Percentiles rank a stretch among this genome's conserved stretches.
Evolutionary conservation across 163 green algal genomes (phyloP).

Genomic region (Scenedesmus sp.): DNA sequence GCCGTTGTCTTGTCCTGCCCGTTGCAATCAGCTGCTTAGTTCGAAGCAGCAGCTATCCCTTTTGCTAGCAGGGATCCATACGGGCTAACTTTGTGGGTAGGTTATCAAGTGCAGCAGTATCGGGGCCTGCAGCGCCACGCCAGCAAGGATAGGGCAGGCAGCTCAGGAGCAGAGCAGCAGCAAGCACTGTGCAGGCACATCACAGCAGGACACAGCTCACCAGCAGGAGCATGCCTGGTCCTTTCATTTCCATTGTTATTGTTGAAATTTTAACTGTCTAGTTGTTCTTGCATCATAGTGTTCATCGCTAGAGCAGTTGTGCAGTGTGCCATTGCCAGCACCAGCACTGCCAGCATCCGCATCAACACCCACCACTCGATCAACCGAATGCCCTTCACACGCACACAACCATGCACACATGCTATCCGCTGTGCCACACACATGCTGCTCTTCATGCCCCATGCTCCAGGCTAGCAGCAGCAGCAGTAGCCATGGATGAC

Average conservation of each 20-base stretch:
- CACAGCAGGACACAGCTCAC: not conserved
- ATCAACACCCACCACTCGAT: not conserved
- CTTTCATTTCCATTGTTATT: no score
- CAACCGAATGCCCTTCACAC: not conserved
- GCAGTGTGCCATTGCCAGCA: not conserved
- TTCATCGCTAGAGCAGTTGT: no score
- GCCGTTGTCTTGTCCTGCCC: not conserved
- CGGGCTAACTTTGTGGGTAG: not conserved
- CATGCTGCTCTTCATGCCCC: not conserved
- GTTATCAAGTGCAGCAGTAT: not conserved
- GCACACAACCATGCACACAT: not conserved
- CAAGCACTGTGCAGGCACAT: not conserved
- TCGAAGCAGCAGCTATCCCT: not conserved
- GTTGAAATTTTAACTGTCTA: no score
- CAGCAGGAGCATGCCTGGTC: no score
- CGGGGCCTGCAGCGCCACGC: not conserved
- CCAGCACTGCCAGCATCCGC: not conserved
- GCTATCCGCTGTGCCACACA: not conserved
- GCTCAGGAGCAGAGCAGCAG: not conserved
- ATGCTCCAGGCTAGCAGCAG: not conserved
- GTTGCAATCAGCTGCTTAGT: not conserved
- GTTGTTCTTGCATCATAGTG: no score
- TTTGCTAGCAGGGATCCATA: not conserved
- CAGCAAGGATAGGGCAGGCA: not conserved
- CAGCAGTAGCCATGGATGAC: constrained; percentile 68